phyloP scores from a whole-genome alignment of 2,329 filamentous ascomycete species.

The Paecilomyces sp. region DNA sequence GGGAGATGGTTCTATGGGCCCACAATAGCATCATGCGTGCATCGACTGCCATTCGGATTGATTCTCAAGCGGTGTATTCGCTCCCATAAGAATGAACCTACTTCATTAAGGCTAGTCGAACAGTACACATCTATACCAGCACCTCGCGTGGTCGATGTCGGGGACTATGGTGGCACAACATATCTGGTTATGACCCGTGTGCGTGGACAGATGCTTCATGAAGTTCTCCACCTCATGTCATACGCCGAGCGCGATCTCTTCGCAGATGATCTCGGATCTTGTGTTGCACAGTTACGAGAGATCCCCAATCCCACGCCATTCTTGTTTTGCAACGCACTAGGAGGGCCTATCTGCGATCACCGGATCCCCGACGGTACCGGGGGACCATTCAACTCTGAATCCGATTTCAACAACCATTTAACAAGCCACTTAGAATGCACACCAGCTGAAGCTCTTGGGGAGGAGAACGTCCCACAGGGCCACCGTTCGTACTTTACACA shows the following conservation, averaged over 20 bases:
- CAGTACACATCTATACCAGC: background rate
- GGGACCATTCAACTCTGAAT: conserved; percentile 4
- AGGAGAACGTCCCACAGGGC: background rate
- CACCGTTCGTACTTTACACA: conserved; percentile 11
- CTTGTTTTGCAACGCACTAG: conserved; percentile 1
- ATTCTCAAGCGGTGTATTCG: background rate
- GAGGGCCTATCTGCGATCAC: conserved; percentile 3
- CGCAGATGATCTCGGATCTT: conserved; percentile 2
- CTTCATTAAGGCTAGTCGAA: background rate
- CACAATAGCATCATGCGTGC: background rate
- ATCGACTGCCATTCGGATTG: background rate
- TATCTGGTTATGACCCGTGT: background rate
- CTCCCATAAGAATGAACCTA: background rate
- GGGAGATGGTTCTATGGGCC: background rate
- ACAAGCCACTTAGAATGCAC: conserved; percentile 1
- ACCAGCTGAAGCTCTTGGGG: background rate
- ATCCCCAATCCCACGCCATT: too few species aligned
- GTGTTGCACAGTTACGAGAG: conserved; percentile 2
- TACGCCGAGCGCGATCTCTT: conserved; percentile 2
- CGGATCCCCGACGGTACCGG: conserved; percentile 1
- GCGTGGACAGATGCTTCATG: conserved; percentile 1
- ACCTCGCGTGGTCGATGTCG: background rate
- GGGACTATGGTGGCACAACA: background rate
- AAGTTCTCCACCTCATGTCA: conserved; percentile 3
- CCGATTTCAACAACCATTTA: conserved; percentile 4